These are phyloP conservation scores for Cenchrus purpureus DNA, from an alignment of 176 grass and related monocot genomes.

Conservation along the genomic window DNA sequence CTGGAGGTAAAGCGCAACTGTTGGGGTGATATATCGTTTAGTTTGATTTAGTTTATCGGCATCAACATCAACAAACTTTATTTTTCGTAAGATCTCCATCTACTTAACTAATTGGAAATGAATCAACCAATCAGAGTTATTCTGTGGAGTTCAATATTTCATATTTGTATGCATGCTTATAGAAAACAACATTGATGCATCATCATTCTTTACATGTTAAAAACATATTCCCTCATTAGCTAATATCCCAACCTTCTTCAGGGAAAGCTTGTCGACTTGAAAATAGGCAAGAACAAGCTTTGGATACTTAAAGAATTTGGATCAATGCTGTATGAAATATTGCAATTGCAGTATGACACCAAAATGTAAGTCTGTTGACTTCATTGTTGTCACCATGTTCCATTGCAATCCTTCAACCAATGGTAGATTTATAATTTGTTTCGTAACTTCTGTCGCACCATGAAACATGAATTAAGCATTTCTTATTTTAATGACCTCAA, in stretches of 20 bases:
- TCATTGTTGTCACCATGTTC: slow-evolving; percentile 33
- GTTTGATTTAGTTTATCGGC: slow-evolving; percentile 17
- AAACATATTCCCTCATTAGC: slow-evolving; percentile 12
- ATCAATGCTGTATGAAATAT: slow-evolving; percentile 76
- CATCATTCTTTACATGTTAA: slow-evolving; percentile 25
- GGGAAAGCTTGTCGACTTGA: slow-evolving; percentile 82
- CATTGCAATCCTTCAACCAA: slow-evolving; percentile 28
- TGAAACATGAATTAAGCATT: neutral
- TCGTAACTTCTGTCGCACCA: neutral
- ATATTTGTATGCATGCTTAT: slow-evolving; percentile 14
- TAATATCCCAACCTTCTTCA: slow-evolving; percentile 44
- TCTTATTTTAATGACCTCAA: slow-evolving; percentile 27
- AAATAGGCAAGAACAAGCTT: slow-evolving; percentile 74
- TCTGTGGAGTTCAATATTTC: slow-evolving; percentile 21
- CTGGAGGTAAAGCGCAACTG: slow-evolving; percentile 62
- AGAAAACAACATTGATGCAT: slow-evolving; percentile 21
- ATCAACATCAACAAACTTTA: neutral
- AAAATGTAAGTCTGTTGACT: slow-evolving; percentile 62
- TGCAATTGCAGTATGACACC: slow-evolving; percentile 69
- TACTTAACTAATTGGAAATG: slow-evolving; percentile 12
- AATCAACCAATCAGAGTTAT: neutral
- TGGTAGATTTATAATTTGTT: neutral
- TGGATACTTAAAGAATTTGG: slow-evolving; percentile 96
- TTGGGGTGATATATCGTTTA: neutral
- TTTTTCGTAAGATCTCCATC: neutral